phyloP scores from a whole-genome alignment of 768 basidiomycete species.

The Hysterangium stoloniferum region DNA sequence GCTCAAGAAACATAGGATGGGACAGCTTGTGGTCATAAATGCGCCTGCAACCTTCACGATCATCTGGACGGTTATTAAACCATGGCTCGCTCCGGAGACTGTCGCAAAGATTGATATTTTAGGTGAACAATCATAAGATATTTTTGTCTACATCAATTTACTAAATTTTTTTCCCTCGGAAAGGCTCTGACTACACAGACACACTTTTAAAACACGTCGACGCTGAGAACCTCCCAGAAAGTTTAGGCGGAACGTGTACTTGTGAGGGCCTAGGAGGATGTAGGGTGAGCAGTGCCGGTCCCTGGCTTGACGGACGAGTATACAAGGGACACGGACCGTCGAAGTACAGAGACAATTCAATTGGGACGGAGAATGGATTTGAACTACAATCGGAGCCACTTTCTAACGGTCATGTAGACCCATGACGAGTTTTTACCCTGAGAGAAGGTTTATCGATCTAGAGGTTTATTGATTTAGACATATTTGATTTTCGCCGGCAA shows the following conservation, averaged over 20 bases:
- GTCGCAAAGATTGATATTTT: conserved; percentile 59
- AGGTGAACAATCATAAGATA: neutral
- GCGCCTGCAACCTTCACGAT: conserved; percentile 65
- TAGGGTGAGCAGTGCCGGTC: conserved; percentile 54
- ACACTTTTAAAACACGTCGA: conserved; percentile 53
- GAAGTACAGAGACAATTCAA: neutral
- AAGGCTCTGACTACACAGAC: conserved; percentile 49
- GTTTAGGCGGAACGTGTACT: conserved; percentile 58
- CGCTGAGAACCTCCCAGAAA: conserved; percentile 51
- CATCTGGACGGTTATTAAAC: conserved; percentile 63
- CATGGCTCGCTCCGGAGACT: conserved; percentile 70
- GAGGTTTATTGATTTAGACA: too few species aligned
- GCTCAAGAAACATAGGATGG: conserved; percentile 43
- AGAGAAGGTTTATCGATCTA: too few species aligned
- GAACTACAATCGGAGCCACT: neutral
- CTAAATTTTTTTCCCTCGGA: neutral
- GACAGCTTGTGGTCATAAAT: conserved; percentile 62
- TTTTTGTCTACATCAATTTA: too few species aligned
- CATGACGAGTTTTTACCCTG: too few species aligned
- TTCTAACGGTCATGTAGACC: too few species aligned
- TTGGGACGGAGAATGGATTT: neutral
- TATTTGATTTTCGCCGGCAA: too few species aligned
- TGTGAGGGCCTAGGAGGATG: conserved; percentile 53
- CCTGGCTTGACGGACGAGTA: conserved; percentile 54
- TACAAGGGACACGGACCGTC: conserved; percentile 7